phyloP scores from a whole-genome alignment of 805 yeast species.

The Hanseniaspora vineae region DNA sequence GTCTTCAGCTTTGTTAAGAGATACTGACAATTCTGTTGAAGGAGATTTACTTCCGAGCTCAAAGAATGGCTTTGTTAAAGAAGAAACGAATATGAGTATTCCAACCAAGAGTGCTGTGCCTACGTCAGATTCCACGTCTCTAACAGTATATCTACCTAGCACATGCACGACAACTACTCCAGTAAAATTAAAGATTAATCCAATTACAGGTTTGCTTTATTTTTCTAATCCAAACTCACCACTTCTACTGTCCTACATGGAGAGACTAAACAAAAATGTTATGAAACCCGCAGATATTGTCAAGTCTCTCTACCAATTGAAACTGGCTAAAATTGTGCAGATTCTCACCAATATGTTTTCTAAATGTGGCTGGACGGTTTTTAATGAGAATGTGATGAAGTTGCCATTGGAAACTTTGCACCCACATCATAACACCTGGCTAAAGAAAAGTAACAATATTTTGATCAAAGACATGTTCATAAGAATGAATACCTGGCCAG shows the following conservation, averaged over 20 bases:
- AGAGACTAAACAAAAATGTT: constrained; percentile 17
- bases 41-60: too few species aligned
- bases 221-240: constrained; percentile 17
- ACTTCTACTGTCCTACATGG: constrained; percentile 15
- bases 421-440: constrained; percentile 1
- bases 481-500: constrained; percentile 24
- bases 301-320: constrained; percentile 17
- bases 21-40: not conserved
- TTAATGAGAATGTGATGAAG: not conserved
- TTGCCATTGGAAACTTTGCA: constrained; percentile 1
- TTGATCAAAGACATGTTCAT: constrained; percentile 20
- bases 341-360: constrained; percentile 23
- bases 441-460: constrained; percentile 4
- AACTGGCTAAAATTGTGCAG: constrained; percentile 20
- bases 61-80: not conserved
- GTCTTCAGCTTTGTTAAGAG: not conserved
- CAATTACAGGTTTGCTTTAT: constrained; percentile 21
- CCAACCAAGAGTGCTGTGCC: not conserved
- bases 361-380: constrained; percentile 22
- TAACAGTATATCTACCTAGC: constrained; percentile 22
- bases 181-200: constrained; percentile 21
- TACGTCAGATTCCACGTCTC: constrained; percentile 6
- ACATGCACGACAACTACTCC: constrained; percentile 22
- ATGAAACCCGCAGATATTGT: constrained; percentile 15
- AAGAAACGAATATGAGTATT: too few species aligned